Conservation (phyloP, 2,329 filamentous ascomycete genomes). For the Xylaria multiplex region DNA sequence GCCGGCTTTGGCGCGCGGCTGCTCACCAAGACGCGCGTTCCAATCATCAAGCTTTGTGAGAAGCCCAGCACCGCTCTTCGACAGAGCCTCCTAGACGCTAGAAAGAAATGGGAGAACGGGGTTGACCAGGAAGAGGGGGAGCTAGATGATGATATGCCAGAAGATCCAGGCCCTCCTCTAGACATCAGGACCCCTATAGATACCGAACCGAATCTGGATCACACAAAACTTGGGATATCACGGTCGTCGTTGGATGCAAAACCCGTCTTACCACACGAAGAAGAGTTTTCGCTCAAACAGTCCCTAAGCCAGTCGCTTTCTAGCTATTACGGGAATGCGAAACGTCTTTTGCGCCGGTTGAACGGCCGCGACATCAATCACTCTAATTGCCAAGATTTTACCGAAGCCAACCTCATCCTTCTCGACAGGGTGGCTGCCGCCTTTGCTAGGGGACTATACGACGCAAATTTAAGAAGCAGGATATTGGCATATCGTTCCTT, state of each 20-base stretch:
- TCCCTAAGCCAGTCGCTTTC: constrained; percentile 53
- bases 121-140: constrained; percentile 55
- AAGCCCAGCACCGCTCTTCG: constrained; percentile 70
- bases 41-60: constrained; percentile 88
- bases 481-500: constrained; percentile 61
- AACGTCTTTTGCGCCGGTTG: constrained; percentile 60
- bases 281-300: constrained; percentile 54
- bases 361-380: constrained; percentile 62
- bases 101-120: constrained; percentile 76
- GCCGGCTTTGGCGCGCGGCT: constrained; percentile 79
- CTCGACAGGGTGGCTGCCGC: constrained; percentile 63
- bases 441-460: constrained; percentile 64
- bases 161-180: constrained; percentile 41
- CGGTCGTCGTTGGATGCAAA: constrained; percentile 17
- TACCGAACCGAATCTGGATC: constrained; percentile 16
- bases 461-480: constrained; percentile 57
- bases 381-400: constrained; percentile 58
- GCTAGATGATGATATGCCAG: constrained; percentile 49
- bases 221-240: constrained; percentile 21
- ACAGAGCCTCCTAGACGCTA: constrained; percentile 69
- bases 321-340: constrained; percentile 60
- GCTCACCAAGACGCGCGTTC: constrained; percentile 80
- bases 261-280: constrained; percentile 26
- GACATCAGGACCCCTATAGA: constrained; percentile 12
- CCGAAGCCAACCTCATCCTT: constrained; percentile 56